Evolutionary conservation across 2,329 filamentous ascomycete genomes (phyloP).

Genomic region (Fusarium setosum): DNA sequence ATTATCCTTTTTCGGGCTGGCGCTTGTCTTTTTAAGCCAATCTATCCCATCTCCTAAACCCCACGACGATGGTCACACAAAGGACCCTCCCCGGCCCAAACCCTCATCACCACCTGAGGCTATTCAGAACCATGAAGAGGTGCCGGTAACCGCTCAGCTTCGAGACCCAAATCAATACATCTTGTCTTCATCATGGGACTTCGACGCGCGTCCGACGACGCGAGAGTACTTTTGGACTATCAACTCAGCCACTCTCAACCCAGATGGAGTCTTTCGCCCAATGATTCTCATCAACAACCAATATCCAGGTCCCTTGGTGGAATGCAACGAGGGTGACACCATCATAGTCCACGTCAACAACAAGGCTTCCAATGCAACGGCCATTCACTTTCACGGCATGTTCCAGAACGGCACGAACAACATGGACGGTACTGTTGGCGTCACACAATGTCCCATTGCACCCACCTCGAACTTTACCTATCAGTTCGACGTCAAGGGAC

Average conservation of each 20-base stretch:
- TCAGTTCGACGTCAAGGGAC: conserved; percentile 69
- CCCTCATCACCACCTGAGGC: background rate
- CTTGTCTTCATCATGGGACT: conserved; percentile 67
- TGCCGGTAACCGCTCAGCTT: conserved; percentile 38
- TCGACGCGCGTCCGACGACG: conserved; percentile 57
- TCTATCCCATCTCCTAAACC: background rate
- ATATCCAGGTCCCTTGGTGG: conserved; percentile 79
- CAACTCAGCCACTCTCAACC: conserved; percentile 66
- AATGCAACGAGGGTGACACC: conserved; percentile 79
- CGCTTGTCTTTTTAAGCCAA: conserved; percentile 33
- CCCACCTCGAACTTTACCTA: conserved; percentile 74
- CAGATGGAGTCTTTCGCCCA: conserved; percentile 67
- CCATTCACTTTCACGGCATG: conserved; percentile 82
- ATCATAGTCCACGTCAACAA: conserved; percentile 78
- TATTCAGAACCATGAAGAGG: conserved; percentile 40
- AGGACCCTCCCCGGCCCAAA: conserved; percentile 1
- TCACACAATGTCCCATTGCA: conserved; percentile 75
- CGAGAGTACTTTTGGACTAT: conserved; percentile 73
- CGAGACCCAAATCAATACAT: conserved; percentile 63
- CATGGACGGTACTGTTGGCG: conserved; percentile 78
- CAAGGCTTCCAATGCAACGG: conserved; percentile 72
- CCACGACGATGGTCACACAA: conserved; percentile 3
- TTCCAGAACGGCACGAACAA: conserved; percentile 80
- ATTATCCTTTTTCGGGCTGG: conserved; percentile 38
- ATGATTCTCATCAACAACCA: conserved; percentile 80